Evolutionary conservation across 176 grass and related monocot species (phyloP).

Genomic region (Musa beccarii): DNA sequence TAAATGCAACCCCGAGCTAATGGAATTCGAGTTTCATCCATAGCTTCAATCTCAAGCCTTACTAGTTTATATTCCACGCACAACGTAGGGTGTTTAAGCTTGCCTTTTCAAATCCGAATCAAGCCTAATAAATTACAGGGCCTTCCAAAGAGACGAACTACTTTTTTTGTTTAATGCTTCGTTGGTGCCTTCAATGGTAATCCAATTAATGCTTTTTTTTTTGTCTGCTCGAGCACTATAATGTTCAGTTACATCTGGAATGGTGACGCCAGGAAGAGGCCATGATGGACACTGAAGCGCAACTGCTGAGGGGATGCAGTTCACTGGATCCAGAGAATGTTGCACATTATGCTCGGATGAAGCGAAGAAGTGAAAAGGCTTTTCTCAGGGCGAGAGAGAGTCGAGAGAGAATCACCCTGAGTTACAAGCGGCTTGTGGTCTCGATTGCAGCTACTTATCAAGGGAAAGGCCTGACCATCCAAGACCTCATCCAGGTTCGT

Average conservation of each 20-base stretch:
- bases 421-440: slow-evolving; percentile 30
- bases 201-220: not conserved
- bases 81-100: too few relatives aligned
- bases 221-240: not conserved
- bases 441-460: slow-evolving; percentile 25
- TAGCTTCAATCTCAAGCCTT: too few relatives aligned
- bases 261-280: slow-evolving; percentile 3
- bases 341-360: not conserved
- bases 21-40: too few relatives aligned
- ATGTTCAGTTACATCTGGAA: not conserved
- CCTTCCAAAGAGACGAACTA: too few relatives aligned
- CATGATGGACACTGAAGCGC: not conserved
- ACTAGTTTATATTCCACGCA: too few relatives aligned
- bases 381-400: slow-evolving; percentile 28
- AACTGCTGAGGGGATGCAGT: not conserved
- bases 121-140: too few relatives aligned
- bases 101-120: too few relatives aligned
- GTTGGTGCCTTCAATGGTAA: not conserved
- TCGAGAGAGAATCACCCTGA: slow-evolving; percentile 30
- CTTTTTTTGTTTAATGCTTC: too few relatives aligned
- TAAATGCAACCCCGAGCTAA: too few relatives aligned
- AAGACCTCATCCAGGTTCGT: slow-evolving; percentile 34
- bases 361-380: slow-evolving; percentile 22
- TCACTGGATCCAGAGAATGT: not conserved
- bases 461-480: slow-evolving; percentile 21